phyloP scores from a whole-genome alignment of 2,329 filamentous ascomycete genomes.

The Chrysosporium queenslandicum region DNA sequence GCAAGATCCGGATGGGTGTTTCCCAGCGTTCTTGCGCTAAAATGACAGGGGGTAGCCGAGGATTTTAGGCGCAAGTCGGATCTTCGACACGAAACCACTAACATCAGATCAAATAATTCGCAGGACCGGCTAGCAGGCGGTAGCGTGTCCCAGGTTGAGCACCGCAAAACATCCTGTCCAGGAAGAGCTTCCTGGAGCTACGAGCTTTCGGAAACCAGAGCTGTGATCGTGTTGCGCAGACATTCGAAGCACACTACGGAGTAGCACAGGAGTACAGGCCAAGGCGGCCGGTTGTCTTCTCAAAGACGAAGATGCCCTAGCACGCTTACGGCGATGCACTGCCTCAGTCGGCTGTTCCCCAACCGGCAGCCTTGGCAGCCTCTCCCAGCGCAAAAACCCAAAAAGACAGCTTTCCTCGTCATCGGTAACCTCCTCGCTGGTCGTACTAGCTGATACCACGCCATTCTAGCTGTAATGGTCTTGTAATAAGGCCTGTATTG shows the following conservation, averaged over 20 bases:
- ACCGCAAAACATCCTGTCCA: background rate
- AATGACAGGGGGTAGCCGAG: background rate
- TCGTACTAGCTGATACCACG: background rate
- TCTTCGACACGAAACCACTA: constrained; percentile 11
- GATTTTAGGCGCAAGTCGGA: constrained; percentile 7
- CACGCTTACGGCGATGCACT: background rate
- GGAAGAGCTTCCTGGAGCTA: background rate
- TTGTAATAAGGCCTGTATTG: background rate
- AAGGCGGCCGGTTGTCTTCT: too few relatives aligned
- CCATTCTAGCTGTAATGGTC: background rate
- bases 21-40: background rate
- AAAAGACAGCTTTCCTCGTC: too few relatives aligned
- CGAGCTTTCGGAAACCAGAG: background rate
- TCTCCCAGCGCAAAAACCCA: background rate
- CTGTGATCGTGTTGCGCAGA: background rate
- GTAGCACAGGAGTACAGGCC: too few relatives aligned
- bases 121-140: constrained; percentile 7
- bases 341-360: background rate
- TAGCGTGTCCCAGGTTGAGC: constrained; percentile 13
- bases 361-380: background rate
- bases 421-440: background rate
- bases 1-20: too few relatives aligned
- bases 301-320: background rate
- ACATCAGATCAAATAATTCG: constrained; percentile 8
- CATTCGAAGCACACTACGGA: background rate